These are phyloP conservation scores for Halophytophthora polymorphica DNA, from an alignment of 352 stramenopile species.

Conservation along the genomic window DNA sequence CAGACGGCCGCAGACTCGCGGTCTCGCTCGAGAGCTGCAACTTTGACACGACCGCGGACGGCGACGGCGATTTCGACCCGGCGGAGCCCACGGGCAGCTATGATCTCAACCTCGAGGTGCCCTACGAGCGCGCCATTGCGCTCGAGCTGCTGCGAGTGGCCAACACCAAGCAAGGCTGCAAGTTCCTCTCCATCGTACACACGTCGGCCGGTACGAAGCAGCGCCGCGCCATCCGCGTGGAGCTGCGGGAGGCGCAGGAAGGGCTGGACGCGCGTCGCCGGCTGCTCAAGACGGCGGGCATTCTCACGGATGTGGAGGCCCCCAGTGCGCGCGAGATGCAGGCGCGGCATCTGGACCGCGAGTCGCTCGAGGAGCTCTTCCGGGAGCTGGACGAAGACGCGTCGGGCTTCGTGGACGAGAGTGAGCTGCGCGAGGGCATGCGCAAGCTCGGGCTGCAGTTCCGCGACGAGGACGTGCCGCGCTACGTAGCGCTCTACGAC, in stretches of 20 bases:
- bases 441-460: slow-evolving; percentile 41
- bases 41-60: slow-evolving; percentile 60
- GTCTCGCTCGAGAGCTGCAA: slow-evolving; percentile 73
- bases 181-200: slow-evolving; percentile 75
- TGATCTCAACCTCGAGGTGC: slow-evolving; percentile 72
- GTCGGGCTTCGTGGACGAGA: slow-evolving; percentile 66
- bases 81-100: slow-evolving; percentile 69
- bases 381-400: slow-evolving; percentile 60
- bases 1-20: slow-evolving; percentile 43
- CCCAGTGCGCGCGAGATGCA: slow-evolving; percentile 19
- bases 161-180: slow-evolving; percentile 77
- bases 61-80: slow-evolving; percentile 67
- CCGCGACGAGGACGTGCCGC: slow-evolving; percentile 61
- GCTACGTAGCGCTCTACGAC: slow-evolving; percentile 70
- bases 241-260: slow-evolving; percentile 47
- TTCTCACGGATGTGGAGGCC: slow-evolving; percentile 43
- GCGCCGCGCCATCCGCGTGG: slow-evolving; percentile 55
- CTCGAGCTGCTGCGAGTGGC: slow-evolving; percentile 67
- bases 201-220: slow-evolving; percentile 34
- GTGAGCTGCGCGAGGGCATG: slow-evolving; percentile 53
- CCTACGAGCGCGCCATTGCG: slow-evolving; percentile 69
- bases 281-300: slow-evolving; percentile 66
- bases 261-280: slow-evolving; percentile 33
- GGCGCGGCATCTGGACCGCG: slow-evolving; percentile 35
- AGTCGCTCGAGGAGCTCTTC: slow-evolving; percentile 55